Base-by-base conservation (phyloP, 306 rosid genomes). In the Mimosa pudica region DNA sequence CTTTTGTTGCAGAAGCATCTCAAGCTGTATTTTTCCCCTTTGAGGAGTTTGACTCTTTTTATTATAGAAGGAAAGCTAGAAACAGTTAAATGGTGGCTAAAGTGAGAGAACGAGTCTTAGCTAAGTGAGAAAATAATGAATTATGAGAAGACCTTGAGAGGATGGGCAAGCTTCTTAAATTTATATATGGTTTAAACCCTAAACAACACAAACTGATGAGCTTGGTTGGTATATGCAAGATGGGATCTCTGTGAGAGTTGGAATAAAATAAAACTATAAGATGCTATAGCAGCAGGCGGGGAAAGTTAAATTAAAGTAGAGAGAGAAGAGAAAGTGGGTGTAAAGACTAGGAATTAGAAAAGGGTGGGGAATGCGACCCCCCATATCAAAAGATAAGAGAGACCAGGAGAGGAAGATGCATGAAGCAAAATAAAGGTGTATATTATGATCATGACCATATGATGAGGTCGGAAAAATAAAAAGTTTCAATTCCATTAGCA, bases 391-490 rank as follows among this genome's bases (percentile, higher is more conserved):
- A 51, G 42, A 45, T 47, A 8, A 58, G 9, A 71, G 77, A 71
- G 30, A 24, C 30, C 30, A 24, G 77, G 83, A 74, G 20, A 60
- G 38, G 49, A 10, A 75, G 79, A 9, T 67, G 30, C 30, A 24
- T 24, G 80, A 75, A 75, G 71, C 69, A 86, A 24, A 24, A 24
- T 24, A 24, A 63, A 81, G 86, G 87, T 90, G 92, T 83, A 90
- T 82, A 87, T 48, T 82, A 87, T 48, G 52, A 48, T 82, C 87
- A 91, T 91, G 96, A 84, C 93, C 90, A 84, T 85, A 91, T 87
- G 87, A 89, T 88, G 89, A 87, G 89, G 78, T 74, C 63, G 46
- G 81, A 77, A 80, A 82, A 82, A 73, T 87, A 71, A 86, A 88
- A 79, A 86, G 91, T 74, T 68, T 52, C 72, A n/a, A n/a, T n/a